Evolutionary conservation across 768 basidiomycete genomes (phyloP).

Genomic region (Suillus brevipes): DNA sequence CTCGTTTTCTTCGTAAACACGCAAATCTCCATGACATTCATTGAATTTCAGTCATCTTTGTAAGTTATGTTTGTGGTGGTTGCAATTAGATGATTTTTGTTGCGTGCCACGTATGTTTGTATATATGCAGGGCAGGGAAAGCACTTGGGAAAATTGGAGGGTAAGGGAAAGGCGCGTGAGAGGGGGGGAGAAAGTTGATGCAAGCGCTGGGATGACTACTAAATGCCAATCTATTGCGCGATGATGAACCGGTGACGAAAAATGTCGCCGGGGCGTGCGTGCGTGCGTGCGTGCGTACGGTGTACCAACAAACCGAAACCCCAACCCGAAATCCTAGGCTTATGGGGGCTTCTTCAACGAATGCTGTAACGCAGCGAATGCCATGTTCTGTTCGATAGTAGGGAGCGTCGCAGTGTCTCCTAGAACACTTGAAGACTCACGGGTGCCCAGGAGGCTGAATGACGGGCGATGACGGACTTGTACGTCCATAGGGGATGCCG

Average conservation of each 20-base stretch:
- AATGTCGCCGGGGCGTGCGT: neutral
- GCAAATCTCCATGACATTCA: neutral
- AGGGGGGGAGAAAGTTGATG: neutral
- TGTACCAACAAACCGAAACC: too few relatives aligned
- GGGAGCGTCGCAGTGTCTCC: conserved; percentile 45
- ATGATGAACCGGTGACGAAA: neutral
- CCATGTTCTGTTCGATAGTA: conserved; percentile 83
- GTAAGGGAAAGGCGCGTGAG: neutral
- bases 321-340: neutral
- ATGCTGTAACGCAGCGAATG: conserved; percentile 67
- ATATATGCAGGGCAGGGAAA: neutral
- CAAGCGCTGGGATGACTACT: neutral
- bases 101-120: neutral
- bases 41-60: neutral
- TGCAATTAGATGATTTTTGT: neutral
- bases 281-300: neutral
- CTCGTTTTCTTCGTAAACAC: neutral
- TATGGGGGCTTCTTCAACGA: conserved; percentile 31
- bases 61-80: neutral
- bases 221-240: neutral
- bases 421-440: conserved; percentile 38
- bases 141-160: neutral
- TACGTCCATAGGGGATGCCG: conserved; percentile 45
- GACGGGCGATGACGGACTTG: conserved; percentile 28
- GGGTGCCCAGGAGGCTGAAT: conserved; percentile 31